phyloP scores from a whole-genome alignment of 1,139 yeast genomes.

The Debaryomycetaceae sp. region DNA sequence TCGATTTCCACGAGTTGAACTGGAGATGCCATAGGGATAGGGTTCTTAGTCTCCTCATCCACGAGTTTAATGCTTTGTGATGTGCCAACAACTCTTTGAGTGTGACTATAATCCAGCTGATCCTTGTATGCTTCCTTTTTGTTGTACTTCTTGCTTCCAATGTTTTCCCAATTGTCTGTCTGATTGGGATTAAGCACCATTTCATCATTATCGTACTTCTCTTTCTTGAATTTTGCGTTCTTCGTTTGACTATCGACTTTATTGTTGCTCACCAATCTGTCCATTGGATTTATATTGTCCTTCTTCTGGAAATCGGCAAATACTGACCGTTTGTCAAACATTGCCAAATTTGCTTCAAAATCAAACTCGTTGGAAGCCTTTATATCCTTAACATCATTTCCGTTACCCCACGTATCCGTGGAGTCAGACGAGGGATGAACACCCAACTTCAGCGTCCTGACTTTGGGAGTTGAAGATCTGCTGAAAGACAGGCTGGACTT shows the following conservation, averaged over 20 bases:
- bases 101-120: not conserved
- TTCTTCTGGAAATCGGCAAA: constrained; percentile 69
- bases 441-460: constrained; percentile 4
- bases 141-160: constrained; percentile 19
- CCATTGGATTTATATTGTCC: constrained; percentile 58
- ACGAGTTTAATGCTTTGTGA: constrained; percentile 13
- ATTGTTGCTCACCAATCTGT: constrained; percentile 75
- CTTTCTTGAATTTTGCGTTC: constrained; percentile 33
- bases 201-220: constrained; percentile 64
- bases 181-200: constrained; percentile 59
- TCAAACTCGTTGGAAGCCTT: constrained; percentile 71
- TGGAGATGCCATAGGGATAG: constrained; percentile 68
- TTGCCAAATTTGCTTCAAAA: constrained; percentile 75
- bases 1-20: constrained; percentile 81
- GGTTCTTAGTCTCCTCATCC: constrained; percentile 17
- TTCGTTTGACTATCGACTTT: constrained; percentile 32
- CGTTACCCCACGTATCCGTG: constrained; percentile 43
- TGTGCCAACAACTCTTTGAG: not conserved
- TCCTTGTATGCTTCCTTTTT: not conserved
- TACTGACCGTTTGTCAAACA: constrained; percentile 78
- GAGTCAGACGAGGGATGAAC: constrained; percentile 8
- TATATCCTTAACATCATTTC: constrained; percentile 43
- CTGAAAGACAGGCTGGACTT: constrained; percentile 1
- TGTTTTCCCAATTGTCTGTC: constrained; percentile 55
- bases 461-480: constrained; percentile 15